Percentiles rank a stretch among this genome's conserved stretches.
Evolutionary conservation across 306 rosid species (phyloP).

Genomic region (Urtica urens): DNA sequence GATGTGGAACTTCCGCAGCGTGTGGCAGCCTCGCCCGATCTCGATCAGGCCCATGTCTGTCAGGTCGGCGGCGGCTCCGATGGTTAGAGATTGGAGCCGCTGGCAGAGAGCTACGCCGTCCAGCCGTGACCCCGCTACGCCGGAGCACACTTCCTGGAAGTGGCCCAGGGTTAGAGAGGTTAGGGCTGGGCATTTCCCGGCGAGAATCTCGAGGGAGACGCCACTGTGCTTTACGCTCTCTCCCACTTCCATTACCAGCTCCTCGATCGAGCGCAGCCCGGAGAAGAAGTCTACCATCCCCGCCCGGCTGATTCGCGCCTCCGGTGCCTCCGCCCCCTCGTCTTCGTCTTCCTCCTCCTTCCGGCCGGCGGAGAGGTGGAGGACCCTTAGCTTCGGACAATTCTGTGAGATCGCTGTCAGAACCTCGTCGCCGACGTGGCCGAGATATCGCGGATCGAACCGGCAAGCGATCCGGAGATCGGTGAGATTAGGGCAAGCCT

Average conservation of each 20-base stretch:
- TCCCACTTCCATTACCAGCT: constrained; percentile 70
- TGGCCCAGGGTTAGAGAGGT: constrained; percentile 60
- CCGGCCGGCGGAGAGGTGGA: constrained; percentile 59
- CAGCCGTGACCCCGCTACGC: constrained; percentile 54
- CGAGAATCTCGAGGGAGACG: constrained; percentile 56
- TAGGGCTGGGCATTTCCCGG: constrained; percentile 50
- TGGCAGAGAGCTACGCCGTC: constrained; percentile 78
- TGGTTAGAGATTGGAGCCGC: constrained; percentile 53
- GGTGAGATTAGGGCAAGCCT: constrained; percentile 60
- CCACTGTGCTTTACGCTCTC: constrained; percentile 66
- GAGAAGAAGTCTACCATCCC: constrained; percentile 51
- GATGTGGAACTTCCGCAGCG: constrained; percentile 21
- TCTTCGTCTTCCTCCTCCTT: constrained; percentile 36
- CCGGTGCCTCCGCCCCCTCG: constrained; percentile 42
- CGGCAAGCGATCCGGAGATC: constrained; percentile 55
- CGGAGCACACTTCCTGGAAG: constrained; percentile 71
- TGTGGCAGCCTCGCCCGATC: constrained; percentile 77
- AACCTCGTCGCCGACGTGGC: constrained; percentile 65
- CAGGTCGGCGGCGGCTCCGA: constrained; percentile 59
- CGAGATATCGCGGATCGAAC: constrained; percentile 74
- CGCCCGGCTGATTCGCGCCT: constrained; percentile 46
- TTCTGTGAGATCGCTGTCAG: constrained; percentile 37
- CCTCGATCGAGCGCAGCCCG: constrained; percentile 60
- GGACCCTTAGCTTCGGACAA: constrained; percentile 52
- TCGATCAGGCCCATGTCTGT: constrained; percentile 86